phyloP scores from a whole-genome alignment of 345 rosid species.

The Arabis hirsuta region DNA sequence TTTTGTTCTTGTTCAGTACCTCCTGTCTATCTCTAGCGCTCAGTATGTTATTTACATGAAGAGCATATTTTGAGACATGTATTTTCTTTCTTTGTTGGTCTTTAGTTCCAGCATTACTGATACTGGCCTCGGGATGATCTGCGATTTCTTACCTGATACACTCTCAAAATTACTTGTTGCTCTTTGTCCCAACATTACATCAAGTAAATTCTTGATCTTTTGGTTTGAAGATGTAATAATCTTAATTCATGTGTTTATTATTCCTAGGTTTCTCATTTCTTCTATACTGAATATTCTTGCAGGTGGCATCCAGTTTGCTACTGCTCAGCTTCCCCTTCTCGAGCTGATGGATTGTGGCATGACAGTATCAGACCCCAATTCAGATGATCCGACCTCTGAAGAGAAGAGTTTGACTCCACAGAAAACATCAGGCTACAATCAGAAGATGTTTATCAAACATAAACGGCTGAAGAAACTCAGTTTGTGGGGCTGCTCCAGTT shows the following conservation, averaged over 20 bases:
- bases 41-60: not conserved
- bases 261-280: slow-evolving; percentile 24
- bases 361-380: slow-evolving; percentile 76
- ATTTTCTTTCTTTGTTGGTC: slow-evolving; percentile 24
- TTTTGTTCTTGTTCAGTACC: slow-evolving; percentile 31
- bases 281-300: slow-evolving; percentile 25
- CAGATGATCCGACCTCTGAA: slow-evolving; percentile 44
- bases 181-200: slow-evolving; percentile 93
- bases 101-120: slow-evolving; percentile 94
- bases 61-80: not conserved
- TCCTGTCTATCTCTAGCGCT: slow-evolving; percentile 4
- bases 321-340: slow-evolving; percentile 91
- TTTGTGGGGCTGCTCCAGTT: slow-evolving; percentile 97
- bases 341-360: slow-evolving; percentile 99
- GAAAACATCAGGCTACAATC: slow-evolving; percentile 59
- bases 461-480: slow-evolving; percentile 78
- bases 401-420: slow-evolving; percentile 52
- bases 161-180: slow-evolving; percentile 87
- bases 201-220: slow-evolving; percentile 65
- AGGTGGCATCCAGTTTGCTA: slow-evolving; percentile 99
- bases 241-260: not conserved
- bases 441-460: slow-evolving; percentile 92
- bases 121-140: slow-evolving; percentile 96
- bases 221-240: slow-evolving; percentile 14
- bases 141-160: slow-evolving; percentile 84